Conservation (phyloP, 2,329 filamentous ascomycete genomes). For the Phaeophleospora eucalypticola region DNA sequence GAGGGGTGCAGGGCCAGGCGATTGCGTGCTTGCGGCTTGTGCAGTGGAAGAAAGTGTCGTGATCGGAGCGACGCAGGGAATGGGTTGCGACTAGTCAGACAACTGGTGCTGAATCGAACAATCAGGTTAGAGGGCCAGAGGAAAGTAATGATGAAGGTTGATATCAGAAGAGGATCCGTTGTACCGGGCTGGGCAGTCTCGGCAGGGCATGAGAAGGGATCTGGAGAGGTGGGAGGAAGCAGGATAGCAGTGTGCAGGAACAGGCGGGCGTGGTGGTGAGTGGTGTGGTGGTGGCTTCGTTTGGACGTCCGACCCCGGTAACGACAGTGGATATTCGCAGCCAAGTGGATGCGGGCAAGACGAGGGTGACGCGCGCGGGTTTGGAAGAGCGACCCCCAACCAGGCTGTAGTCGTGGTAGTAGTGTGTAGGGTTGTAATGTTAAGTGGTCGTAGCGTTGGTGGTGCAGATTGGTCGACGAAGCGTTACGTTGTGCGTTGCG, state of each 20-base stretch:
- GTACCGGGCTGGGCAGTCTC: neutral
- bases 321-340: neutral
- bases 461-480: too few relatives aligned
- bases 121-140: too few relatives aligned
- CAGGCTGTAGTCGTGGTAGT: too few relatives aligned
- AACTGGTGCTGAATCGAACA: too few relatives aligned
- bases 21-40: neutral
- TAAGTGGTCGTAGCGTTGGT: too few relatives aligned
- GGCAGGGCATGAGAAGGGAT: slow-evolving; percentile 12
- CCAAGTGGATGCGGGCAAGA: neutral
- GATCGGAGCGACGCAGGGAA: neutral
- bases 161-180: neutral
- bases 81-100: neutral
- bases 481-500: too few relatives aligned
- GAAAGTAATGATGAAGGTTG: too few relatives aligned
- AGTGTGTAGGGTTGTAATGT: too few relatives aligned
- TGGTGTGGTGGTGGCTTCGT: slow-evolving; percentile 12
- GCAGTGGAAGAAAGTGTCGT: neutral
- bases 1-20: neutral
- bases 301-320: slow-evolving; percentile 1
- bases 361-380: neutral
- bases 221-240: too few relatives aligned
- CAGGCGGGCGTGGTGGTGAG: slow-evolving; percentile 16
- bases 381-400: too few relatives aligned
- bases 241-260: neutral